Conservation (phyloP, 1,284 basidiomycete species). For the Stygiomarasmius scandens region DNA sequence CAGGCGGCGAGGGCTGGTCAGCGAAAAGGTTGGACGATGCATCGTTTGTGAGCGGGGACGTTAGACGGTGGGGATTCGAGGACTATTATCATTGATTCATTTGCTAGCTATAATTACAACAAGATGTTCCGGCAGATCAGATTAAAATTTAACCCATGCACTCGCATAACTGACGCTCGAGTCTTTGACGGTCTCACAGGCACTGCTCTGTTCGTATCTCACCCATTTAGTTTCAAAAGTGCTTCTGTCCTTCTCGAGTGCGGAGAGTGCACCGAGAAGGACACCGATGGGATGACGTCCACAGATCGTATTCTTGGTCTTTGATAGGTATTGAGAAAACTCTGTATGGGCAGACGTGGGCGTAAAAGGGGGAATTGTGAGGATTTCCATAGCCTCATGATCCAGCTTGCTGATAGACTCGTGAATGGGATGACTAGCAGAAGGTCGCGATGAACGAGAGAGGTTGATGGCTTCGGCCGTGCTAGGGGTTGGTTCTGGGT, state of each 20-base stretch:
- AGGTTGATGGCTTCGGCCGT: conserved; percentile 52
- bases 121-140: background rate
- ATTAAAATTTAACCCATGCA: conserved; percentile 69
- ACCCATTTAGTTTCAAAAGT: conserved; percentile 71
- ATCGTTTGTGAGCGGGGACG: conserved; percentile 59
- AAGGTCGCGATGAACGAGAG: conserved; percentile 44
- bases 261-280: conserved; percentile 75
- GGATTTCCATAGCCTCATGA: conserved; percentile 75
- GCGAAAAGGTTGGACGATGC: conserved; percentile 53
- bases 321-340: conserved; percentile 77
- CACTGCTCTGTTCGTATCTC: conserved; percentile 90
- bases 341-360: conserved; percentile 57
- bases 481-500: conserved; percentile 64
- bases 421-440: conserved; percentile 59
- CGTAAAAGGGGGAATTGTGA: conserved; percentile 59
- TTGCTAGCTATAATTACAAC: conserved; percentile 19
- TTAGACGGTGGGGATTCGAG: conserved; percentile 81
- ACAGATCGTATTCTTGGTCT: conserved; percentile 96
- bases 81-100: conserved; percentile 52
- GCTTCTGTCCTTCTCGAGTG: conserved; percentile 54
- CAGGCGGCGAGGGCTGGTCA: conserved; percentile 42
- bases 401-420: conserved; percentile 78
- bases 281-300: conserved; percentile 96
- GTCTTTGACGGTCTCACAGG: conserved; percentile 69
- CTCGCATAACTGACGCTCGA: conserved; percentile 97